These are phyloP conservation scores for Xylariaceae sp. DNA, from an alignment of 2,329 filamentous ascomycete genomes.

Conservation along the genomic window DNA sequence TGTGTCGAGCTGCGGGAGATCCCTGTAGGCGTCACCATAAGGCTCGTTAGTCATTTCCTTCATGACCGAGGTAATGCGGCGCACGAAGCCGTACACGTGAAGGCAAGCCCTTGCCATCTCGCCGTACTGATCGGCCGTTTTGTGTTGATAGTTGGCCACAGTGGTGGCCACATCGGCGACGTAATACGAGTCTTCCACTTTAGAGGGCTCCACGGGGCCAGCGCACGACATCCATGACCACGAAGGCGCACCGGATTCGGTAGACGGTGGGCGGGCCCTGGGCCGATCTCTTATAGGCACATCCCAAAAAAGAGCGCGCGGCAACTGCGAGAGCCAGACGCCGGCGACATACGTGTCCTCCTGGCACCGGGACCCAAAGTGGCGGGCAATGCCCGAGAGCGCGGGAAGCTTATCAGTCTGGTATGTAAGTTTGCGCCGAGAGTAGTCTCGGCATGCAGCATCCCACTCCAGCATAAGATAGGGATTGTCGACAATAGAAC, in stretches of 20 bases:
- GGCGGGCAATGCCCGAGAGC: slow-evolving; percentile 6
- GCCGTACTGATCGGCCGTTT: slow-evolving; percentile 6
- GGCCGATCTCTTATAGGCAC: neutral
- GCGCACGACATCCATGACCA: slow-evolving; percentile 7
- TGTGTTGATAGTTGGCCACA: slow-evolving; percentile 7
- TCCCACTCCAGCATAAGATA: slow-evolving; percentile 5
- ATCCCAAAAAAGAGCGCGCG: slow-evolving; percentile 5
- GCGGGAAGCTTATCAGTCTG: slow-evolving; percentile 9
- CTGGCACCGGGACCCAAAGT: slow-evolving; percentile 8
- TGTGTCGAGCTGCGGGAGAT: neutral
- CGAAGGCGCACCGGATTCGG: slow-evolving; percentile 1
- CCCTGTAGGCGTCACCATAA: neutral
- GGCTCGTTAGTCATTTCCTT: slow-evolving; percentile 1
- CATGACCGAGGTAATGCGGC: slow-evolving; percentile 10
- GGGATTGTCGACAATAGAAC: neutral
- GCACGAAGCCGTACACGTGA: slow-evolving; percentile 5
- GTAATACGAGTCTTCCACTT: slow-evolving; percentile 1
- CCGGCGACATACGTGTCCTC: slow-evolving; percentile 11
- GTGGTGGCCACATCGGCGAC: slow-evolving; percentile 1
- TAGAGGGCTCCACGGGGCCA: neutral
- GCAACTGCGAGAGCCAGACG: slow-evolving; percentile 8
- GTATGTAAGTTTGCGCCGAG: slow-evolving; percentile 6
- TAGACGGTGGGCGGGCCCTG: neutral
- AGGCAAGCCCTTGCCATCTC: neutral
- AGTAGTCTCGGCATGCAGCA: slow-evolving; percentile 3